Conservation (phyloP, 1,139 yeast genomes). For the Candida sojae region DNA sequence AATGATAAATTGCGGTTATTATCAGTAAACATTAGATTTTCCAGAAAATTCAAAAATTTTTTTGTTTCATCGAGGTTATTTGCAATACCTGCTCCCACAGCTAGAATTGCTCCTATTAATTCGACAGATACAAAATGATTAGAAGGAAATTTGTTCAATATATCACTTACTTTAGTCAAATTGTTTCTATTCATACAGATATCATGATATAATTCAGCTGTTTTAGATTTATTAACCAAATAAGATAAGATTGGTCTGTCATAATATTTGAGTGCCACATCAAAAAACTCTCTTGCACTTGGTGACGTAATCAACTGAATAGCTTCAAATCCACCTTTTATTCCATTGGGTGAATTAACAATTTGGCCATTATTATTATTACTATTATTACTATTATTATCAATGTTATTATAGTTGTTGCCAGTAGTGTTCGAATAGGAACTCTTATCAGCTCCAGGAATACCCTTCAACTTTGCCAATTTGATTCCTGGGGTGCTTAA, state of each 20-base stretch:
- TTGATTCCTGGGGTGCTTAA: neutral
- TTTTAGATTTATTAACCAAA: slow-evolving; percentile 2
- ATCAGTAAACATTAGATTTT: slow-evolving; percentile 5
- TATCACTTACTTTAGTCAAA: neutral
- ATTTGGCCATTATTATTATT: neutral
- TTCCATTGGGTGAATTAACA: neutral
- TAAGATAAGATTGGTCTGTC: slow-evolving; percentile 10
- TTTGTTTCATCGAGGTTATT: slow-evolving; percentile 7
- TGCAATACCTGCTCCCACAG: slow-evolving; percentile 9
- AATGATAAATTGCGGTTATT: slow-evolving; percentile 2
- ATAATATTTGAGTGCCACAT: slow-evolving; percentile 6
- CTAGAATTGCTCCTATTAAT: slow-evolving; percentile 9
- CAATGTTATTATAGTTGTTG: neutral
- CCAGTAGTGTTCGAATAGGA: neutral
- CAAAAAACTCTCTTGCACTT: slow-evolving; percentile 4
- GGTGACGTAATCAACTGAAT: slow-evolving; percentile 9
- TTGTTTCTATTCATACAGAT: slow-evolving; percentile 3
- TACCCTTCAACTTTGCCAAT: neutral
- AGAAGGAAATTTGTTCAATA: slow-evolving; percentile 7
- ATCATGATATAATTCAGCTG: slow-evolving; percentile 5
- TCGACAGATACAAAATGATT: slow-evolving; percentile 12
- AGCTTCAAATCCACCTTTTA: neutral
- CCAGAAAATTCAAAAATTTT: slow-evolving; percentile 7
- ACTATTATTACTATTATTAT: neutral
- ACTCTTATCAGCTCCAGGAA: neutral